Evolutionary conservation across 2,329 filamentous ascomycete species (phyloP).

Genomic region (Shiraia bambusicola): DNA sequence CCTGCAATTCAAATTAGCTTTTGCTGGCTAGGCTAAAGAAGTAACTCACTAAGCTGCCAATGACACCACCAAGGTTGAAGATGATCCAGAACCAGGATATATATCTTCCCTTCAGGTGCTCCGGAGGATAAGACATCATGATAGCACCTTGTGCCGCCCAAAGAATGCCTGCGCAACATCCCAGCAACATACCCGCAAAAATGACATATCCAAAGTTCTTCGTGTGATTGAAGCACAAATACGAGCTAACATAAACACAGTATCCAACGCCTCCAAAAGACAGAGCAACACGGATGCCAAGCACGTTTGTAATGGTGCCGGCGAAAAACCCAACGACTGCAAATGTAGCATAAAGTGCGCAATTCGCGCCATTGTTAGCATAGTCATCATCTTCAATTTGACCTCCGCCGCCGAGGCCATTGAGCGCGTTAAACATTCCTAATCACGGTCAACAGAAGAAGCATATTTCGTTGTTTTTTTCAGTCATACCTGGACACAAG

Average conservation of each 20-base stretch:
- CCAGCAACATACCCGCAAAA: slow-evolving; percentile 71
- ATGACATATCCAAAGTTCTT: slow-evolving; percentile 67
- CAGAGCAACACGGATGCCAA: slow-evolving; percentile 67
- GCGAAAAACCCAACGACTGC: slow-evolving; percentile 63
- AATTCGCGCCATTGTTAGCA: slow-evolving; percentile 62
- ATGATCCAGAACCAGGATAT: slow-evolving; percentile 91
- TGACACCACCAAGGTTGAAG: slow-evolving; percentile 85
- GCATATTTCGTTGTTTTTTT: not conserved
- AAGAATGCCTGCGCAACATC: slow-evolving; percentile 72
- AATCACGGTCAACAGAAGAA: slow-evolving; percentile 4
- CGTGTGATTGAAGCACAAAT: slow-evolving; percentile 68
- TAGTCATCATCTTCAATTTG: slow-evolving; percentile 47
- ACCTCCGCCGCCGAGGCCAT: slow-evolving; percentile 49
- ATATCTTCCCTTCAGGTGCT: slow-evolving; percentile 77
- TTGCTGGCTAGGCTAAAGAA: slow-evolving; percentile 10
- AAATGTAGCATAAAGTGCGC: slow-evolving; percentile 70
- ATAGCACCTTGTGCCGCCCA: slow-evolving; percentile 80
- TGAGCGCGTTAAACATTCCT: slow-evolving; percentile 53
- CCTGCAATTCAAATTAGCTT: slow-evolving; percentile 41
- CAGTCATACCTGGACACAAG: slow-evolving; percentile 45
- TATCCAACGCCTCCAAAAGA: slow-evolving; percentile 73
- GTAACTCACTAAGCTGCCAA: slow-evolving; percentile 65
- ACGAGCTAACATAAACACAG: slow-evolving; percentile 68
- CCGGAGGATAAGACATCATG: slow-evolving; percentile 83
- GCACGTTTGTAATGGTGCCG: slow-evolving; percentile 69